These are phyloP conservation scores for Leccinum subgranulosum DNA, from an alignment of 768 basidiomycete genomes.

Conservation along the genomic window DNA sequence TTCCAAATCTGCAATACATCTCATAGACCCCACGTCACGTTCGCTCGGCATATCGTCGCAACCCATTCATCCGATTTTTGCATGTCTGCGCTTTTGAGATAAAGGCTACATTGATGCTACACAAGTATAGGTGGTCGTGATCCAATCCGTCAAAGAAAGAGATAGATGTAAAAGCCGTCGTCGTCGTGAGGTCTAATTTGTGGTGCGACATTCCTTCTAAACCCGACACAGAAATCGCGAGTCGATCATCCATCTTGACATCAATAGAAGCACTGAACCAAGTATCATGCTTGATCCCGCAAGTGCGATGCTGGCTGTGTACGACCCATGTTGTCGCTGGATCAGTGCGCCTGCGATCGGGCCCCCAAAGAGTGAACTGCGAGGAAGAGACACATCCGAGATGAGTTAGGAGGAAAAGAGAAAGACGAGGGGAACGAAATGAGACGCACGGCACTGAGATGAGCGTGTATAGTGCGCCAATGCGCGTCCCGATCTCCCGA, in stretches of 20 bases:
- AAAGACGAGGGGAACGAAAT: not conserved
- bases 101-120: constrained; percentile 29
- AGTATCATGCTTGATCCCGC: constrained; percentile 56
- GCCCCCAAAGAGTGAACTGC: constrained; percentile 60
- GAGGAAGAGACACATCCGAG: not conserved
- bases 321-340: constrained; percentile 42
- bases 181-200: not conserved
- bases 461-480: constrained; percentile 62
- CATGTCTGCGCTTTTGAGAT: constrained; percentile 14
- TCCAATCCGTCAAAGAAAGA: constrained; percentile 13
- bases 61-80: not conserved
- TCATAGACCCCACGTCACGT: constrained; percentile 12
- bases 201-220: constrained; percentile 22
- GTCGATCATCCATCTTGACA: constrained; percentile 47
- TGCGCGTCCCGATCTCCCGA: constrained; percentile 55
- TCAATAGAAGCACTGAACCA: constrained; percentile 57
- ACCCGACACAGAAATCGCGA: constrained; percentile 43
- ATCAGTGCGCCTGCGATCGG: constrained; percentile 63
- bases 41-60: not conserved
- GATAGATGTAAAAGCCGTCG: not conserved
- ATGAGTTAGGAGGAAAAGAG: not conserved
- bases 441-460: constrained; percentile 67
- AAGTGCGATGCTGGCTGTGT: constrained; percentile 52
- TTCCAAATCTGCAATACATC: constrained; percentile 26
- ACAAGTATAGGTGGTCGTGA: constrained; percentile 16